phyloP scores from a whole-genome alignment of 2,329 filamentous ascomycete genomes.

The Phoma sp. region DNA sequence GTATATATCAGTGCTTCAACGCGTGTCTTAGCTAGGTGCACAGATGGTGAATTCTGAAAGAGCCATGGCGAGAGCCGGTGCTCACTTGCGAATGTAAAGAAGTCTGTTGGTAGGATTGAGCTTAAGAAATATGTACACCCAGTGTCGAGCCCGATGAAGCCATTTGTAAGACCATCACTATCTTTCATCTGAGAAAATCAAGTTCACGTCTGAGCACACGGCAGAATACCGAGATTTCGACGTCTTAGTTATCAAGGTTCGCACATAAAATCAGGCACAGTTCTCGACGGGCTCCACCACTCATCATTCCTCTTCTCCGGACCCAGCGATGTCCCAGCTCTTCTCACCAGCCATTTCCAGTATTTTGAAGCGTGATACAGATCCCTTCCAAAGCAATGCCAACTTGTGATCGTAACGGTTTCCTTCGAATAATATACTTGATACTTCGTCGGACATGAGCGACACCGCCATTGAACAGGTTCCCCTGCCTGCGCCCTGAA shows the following conservation, averaged over 20 bases:
- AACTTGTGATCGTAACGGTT: not conserved
- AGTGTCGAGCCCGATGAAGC: too few relatives aligned
- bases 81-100: too few relatives aligned
- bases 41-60: too few relatives aligned
- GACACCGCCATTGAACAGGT: not conserved
- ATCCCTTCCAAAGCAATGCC: slow-evolving; percentile 1
- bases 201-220: too few relatives aligned
- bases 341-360: not conserved
- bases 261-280: not conserved
- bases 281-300: slow-evolving; percentile 1
- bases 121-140: too few relatives aligned
- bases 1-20: too few relatives aligned
- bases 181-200: too few relatives aligned
- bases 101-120: too few relatives aligned
- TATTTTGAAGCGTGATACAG: not conserved
- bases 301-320: slow-evolving; percentile 1
- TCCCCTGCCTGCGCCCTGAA: not conserved
- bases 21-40: too few relatives aligned
- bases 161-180: too few relatives aligned
- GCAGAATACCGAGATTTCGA: too few relatives aligned
- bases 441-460: slow-evolving; percentile 1
- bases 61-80: too few relatives aligned
- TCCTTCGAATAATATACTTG: not conserved
- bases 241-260: not conserved
- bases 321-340: not conserved